Percentiles rank a stretch among this genome's conserved stretches.
phyloP scores from a whole-genome alignment of 2,329 filamentous ascomycete species.

The Apiospora pterosperma region DNA sequence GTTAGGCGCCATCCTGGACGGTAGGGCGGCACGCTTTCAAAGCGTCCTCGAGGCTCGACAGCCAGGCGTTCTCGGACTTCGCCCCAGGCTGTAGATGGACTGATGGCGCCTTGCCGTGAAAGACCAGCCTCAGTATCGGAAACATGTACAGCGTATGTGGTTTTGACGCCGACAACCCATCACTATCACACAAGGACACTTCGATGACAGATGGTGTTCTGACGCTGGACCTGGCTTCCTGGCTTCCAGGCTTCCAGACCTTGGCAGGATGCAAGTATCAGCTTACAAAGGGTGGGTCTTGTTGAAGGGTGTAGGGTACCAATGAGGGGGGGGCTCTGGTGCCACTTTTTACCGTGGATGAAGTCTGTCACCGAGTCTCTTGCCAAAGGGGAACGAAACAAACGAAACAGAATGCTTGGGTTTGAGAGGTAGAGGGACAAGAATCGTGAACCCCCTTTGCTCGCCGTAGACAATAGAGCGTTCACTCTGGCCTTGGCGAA shows the following conservation, averaged over 20 bases:
- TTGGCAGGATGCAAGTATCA: constrained; percentile 4
- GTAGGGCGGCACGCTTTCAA: neutral
- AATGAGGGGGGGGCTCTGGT: neutral
- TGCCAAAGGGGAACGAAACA: neutral
- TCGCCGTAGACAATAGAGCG: neutral
- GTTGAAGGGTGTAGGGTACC: neutral
- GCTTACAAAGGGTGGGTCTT: constrained; percentile 5
- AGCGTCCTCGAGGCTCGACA: neutral
- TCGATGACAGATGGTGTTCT: neutral
- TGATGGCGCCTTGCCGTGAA: neutral
- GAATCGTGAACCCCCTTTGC: neutral
- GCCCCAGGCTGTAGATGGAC: neutral
- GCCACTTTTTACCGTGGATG: neutral
- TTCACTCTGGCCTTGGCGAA: neutral
- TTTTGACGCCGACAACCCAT: neutral
- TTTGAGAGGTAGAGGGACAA: neutral
- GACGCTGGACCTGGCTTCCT: neutral
- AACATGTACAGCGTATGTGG: neutral
- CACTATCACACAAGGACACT: neutral
- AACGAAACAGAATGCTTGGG: neutral
- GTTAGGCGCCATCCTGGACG: neutral
- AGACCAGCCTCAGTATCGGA: constrained; percentile 2
- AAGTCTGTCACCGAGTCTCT: neutral
- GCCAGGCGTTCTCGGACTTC: neutral
- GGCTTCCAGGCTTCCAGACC: neutral